Evolutionary conservation across 192 early-diverging fungal species (phyloP).

Genomic region (Radiomyces spectabilis): DNA sequence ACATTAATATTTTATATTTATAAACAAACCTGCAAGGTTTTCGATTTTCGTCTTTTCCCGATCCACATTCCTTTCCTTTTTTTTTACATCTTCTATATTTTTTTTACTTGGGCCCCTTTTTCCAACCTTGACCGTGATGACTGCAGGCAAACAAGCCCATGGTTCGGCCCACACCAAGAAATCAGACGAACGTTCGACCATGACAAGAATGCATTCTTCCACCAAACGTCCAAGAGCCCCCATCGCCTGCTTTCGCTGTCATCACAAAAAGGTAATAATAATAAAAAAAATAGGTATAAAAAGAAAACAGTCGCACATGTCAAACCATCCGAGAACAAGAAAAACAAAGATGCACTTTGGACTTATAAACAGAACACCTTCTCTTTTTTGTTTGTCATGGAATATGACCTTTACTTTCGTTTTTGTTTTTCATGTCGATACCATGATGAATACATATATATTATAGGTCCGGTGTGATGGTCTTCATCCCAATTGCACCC

Average conservation of each 20-base stretch:
- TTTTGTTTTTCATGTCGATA: neutral
- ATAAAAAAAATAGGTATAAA: neutral
- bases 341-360: neutral
- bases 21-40: neutral
- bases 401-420: neutral
- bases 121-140: neutral
- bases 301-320: neutral
- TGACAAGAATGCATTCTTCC: slow-evolving; percentile 17
- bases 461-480: slow-evolving; percentile 27
- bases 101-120: neutral
- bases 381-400: neutral
- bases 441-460: neutral
- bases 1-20: too few relatives aligned
- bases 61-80: neutral
- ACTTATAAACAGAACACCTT: neutral
- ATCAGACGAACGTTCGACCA: too few relatives aligned
- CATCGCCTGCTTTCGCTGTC: slow-evolving; percentile 27
- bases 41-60: neutral
- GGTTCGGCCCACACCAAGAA: too few relatives aligned
- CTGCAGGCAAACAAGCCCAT: neutral
- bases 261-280: slow-evolving; percentile 25
- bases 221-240: slow-evolving; percentile 29
- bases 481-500: slow-evolving; percentile 20
- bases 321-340: neutral
- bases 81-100: neutral